Base-by-base conservation (phyloP, 2,329 filamentous ascomycete genomes). In the Aspergillus sclerotialis region DNA sequence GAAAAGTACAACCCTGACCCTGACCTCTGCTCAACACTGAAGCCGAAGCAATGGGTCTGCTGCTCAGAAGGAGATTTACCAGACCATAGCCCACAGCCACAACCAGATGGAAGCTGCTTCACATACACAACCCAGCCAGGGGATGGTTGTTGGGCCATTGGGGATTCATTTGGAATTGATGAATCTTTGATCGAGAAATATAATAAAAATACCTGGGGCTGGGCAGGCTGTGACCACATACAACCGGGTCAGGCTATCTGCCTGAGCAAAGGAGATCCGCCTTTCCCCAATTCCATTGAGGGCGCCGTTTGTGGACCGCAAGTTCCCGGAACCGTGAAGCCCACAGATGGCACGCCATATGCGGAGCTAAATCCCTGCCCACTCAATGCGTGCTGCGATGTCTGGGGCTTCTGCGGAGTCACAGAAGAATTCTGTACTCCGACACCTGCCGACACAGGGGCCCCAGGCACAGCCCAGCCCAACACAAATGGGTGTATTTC, bases 131-230 rank as follows among this genome's bases (percentile, higher is more conserved):
- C 67, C 12, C 14, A 55, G 10, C n/a, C 38, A 0, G 43, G 43
- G 4, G 68, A 70, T 32, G 62, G 8, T 4, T 44, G 19, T 58
- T 52, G 26, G 28, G 53, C n/a, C 30, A 51, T 48, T 18, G 46
- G 42, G 1, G 43, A 40, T 1, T 32, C 36, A 1, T 32, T 67
- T 37, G 40, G 47, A 7, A 44, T 72, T 4, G 66, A 53, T 0
- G 40, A 47, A 0, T 43, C 54, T 1, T 47, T 67, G 3, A 52
- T 73, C 10, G 53, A 62, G 21, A 35, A 35, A 1, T 58, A 55
- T 15, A 70, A 70, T 42, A 58, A 52, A n/a, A 48, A 58, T 2
- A 70, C 67, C 5, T 71, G 68, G 68, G 65, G 59, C 10, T 69
- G 63, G 63, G 48, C 31, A 9, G 64, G 62, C 14, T 70, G 68